Conservation (phyloP, 495 filamentous ascomycete genomes). For the Aspergillus ostianus region DNA sequence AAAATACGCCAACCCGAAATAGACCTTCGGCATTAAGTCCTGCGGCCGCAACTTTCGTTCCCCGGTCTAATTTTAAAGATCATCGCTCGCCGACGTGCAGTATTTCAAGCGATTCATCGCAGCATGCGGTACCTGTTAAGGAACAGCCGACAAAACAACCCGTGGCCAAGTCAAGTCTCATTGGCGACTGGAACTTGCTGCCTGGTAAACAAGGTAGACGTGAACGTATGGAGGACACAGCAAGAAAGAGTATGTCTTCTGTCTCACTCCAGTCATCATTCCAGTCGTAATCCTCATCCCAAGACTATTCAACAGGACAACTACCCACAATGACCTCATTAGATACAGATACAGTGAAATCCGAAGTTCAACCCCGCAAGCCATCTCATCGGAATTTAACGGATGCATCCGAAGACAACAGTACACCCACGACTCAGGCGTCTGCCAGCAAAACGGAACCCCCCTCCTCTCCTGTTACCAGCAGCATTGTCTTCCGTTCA, state of each 20-base stretch:
- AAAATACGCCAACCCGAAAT: neutral
- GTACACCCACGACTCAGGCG: neutral
- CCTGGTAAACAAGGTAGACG: slow-evolving; percentile 21
- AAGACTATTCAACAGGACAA: neutral
- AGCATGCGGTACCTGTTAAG: neutral
- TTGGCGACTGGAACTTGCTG: slow-evolving; percentile 21
- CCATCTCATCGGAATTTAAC: neutral
- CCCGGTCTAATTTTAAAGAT: neutral
- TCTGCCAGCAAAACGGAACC: neutral
- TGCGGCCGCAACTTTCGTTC: neutral
- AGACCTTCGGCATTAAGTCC: neutral
- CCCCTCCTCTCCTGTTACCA: no score
- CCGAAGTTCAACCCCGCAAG: neutral
- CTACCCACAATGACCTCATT: neutral
- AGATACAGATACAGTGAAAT: neutral
- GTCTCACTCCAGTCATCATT: neutral
- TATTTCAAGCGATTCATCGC: neutral
- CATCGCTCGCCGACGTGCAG: neutral
- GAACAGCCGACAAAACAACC: neutral
- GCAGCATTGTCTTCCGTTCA: neutral
- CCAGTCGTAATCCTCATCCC: neutral
- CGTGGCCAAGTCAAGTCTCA: neutral
- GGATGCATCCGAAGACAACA: neutral
- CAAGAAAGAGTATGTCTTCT: slow-evolving; percentile 1
- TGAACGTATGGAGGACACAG: neutral